Percentiles rank a stretch among this genome's conserved stretches.
Evolutionary conservation across 805 yeast genomes (phyloP).

Genomic region (Saturnispora saitoi): DNA sequence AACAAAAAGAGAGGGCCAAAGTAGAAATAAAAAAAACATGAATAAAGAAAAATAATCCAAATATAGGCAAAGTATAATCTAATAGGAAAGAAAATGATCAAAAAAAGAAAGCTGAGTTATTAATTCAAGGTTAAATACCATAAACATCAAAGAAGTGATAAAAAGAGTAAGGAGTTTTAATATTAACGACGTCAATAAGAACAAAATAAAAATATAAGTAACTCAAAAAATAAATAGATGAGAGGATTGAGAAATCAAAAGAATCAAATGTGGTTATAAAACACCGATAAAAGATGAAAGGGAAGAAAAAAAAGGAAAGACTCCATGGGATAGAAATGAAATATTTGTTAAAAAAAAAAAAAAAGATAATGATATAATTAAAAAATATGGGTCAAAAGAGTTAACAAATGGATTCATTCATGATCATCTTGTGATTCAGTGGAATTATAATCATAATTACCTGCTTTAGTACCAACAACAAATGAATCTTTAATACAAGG

Average conservation of each 20-base stretch:
- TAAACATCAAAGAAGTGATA: neutral
- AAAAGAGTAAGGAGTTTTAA: neutral
- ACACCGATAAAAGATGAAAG: neutral
- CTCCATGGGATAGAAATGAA: neutral
- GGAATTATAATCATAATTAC: constrained; percentile 29
- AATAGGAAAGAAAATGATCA: neutral
- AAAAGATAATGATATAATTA: neutral
- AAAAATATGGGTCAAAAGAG: neutral
- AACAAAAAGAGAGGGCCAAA: neutral
- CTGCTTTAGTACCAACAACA: constrained; percentile 31
- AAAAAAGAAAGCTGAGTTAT: neutral
- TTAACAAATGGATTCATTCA: neutral
- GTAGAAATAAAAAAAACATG: neutral
- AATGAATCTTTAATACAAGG: constrained; percentile 22
- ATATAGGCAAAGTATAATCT: neutral
- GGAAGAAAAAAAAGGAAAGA: neutral
- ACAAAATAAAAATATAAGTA: neutral
- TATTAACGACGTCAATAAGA: neutral
- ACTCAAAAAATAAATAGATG: neutral
- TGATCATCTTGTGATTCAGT: constrained; percentile 22
- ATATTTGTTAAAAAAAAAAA: neutral
- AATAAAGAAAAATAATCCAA: neutral
- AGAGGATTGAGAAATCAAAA: neutral
- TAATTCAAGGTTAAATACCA: neutral
- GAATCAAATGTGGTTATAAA: neutral